Conservation (phyloP, 2,329 filamentous ascomycete genomes). For the Penicillium polonicum region DNA sequence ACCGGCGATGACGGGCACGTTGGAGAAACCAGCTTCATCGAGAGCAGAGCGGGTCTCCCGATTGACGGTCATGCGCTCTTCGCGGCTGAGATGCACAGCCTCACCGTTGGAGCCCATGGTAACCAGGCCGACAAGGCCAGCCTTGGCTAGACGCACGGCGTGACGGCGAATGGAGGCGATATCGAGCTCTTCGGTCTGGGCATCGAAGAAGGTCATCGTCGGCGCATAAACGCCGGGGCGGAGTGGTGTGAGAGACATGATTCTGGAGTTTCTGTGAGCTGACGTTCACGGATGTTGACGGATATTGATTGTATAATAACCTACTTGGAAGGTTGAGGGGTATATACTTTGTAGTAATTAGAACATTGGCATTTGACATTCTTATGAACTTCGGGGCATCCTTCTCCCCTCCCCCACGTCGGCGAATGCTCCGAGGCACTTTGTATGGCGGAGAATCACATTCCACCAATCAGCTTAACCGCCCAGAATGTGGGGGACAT, state of each 20-base stretch:
- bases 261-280: conserved; percentile 9
- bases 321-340: background rate
- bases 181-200: conserved; percentile 80
- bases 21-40: conserved; percentile 72
- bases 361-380: conserved; percentile 1
- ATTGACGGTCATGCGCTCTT: conserved; percentile 74
- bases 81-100: conserved; percentile 76
- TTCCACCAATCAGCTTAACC: conserved; percentile 21
- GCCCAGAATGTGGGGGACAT: conserved; percentile 19
- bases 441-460: conserved; percentile 21
- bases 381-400: conserved; percentile 1
- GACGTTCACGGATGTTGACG: background rate
- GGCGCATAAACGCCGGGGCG: conserved; percentile 83
- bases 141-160: conserved; percentile 71
- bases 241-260: conserved; percentile 55
- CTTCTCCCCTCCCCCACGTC: conserved; percentile 22
- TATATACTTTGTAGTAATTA: background rate
- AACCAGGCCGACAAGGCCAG: conserved; percentile 77
- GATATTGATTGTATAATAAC: background rate
- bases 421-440: conserved; percentile 19
- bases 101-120: conserved; percentile 91
- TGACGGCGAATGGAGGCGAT: conserved; percentile 76
- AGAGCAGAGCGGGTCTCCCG: conserved; percentile 76
- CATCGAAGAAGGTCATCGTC: conserved; percentile 87
- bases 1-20: conserved; percentile 78